phyloP scores from a whole-genome alignment of 345 rosid genomes.

The Gynandropsis gynandra region DNA sequence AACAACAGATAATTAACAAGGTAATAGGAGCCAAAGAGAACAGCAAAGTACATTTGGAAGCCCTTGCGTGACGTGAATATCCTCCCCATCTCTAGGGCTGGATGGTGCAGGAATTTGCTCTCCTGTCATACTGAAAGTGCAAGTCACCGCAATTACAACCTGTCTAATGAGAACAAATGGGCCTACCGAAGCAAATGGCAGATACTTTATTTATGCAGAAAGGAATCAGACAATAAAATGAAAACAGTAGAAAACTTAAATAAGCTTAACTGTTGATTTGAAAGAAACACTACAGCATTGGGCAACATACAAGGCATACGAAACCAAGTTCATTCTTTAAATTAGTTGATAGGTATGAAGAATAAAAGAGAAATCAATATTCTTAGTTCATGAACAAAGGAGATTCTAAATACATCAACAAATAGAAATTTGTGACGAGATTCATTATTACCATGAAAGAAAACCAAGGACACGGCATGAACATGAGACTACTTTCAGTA shows the following conservation, averaged over 20 bases:
- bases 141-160: conserved; percentile 25
- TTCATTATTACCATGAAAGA: no score
- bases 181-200: conserved; percentile 15
- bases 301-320: no score
- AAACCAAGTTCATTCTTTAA: no score
- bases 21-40: conserved; percentile 7
- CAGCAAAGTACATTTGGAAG: conserved; percentile 46
- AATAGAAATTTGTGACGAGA: no score
- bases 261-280: no score
- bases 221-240: neutral
- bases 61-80: conserved; percentile 44
- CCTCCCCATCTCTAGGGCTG: conserved; percentile 90
- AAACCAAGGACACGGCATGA: no score
- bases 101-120: conserved; percentile 82
- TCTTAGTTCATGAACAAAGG: neutral
- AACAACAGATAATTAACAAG: conserved; percentile 10
- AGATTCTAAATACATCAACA: neutral
- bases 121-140: conserved; percentile 75
- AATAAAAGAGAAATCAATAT: neutral
- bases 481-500: no score
- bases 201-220: conserved; percentile 9
- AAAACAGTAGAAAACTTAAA: no score
- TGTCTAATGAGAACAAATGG: conserved; percentile 13
- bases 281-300: no score
- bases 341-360: neutral